phyloP scores from a whole-genome alignment of 2,329 filamentous ascomycete genomes.

The Chalaropsis ovoidea region DNA sequence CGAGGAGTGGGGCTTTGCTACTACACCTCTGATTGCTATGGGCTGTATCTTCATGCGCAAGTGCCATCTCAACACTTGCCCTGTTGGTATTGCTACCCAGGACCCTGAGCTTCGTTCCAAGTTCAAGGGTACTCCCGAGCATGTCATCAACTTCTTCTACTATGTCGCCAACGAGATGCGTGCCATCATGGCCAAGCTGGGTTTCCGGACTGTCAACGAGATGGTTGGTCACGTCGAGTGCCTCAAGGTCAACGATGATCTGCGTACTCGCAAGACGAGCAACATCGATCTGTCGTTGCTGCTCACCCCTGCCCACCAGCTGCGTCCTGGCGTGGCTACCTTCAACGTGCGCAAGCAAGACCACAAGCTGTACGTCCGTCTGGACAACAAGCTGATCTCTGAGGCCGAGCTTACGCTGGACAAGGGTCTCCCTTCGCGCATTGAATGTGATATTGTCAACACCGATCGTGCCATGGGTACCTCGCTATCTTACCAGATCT shows the following conservation, averaged over 20 bases:
- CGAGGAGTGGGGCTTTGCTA: slow-evolving; percentile 97
- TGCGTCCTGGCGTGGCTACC: slow-evolving; percentile 85
- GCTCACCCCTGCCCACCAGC: slow-evolving; percentile 87
- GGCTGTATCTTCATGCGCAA: slow-evolving; percentile 93
- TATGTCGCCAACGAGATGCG: slow-evolving; percentile 93
- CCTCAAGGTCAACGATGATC: slow-evolving; percentile 75
- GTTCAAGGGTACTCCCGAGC: slow-evolving; percentile 84
- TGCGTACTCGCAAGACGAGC: slow-evolving; percentile 77
- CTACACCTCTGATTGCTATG: slow-evolving; percentile 89
- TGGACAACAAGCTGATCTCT: slow-evolving; percentile 95
- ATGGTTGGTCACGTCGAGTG: slow-evolving; percentile 92
- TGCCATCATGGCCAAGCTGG: slow-evolving; percentile 92
- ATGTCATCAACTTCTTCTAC: slow-evolving; percentile 99
- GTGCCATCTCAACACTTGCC: slow-evolving; percentile 65
- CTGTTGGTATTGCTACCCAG: slow-evolving; percentile 90
- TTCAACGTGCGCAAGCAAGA: slow-evolving; percentile 98
- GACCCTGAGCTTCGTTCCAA: slow-evolving; percentile 91
- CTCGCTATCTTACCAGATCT: slow-evolving; percentile 91
- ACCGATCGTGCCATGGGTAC: slow-evolving; percentile 90
- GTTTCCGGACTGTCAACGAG: slow-evolving; percentile 90
- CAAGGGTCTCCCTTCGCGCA: slow-evolving; percentile 83
- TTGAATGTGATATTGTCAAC: slow-evolving; percentile 94
- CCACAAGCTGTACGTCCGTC: slow-evolving; percentile 79
- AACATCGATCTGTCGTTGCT: slow-evolving; percentile 91
- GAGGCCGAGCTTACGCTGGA: slow-evolving; percentile 91